These are phyloP conservation scores for Wilhelminamyces savonicus DNA, from an alignment of 805 yeast species.

Conservation along the genomic window DNA sequence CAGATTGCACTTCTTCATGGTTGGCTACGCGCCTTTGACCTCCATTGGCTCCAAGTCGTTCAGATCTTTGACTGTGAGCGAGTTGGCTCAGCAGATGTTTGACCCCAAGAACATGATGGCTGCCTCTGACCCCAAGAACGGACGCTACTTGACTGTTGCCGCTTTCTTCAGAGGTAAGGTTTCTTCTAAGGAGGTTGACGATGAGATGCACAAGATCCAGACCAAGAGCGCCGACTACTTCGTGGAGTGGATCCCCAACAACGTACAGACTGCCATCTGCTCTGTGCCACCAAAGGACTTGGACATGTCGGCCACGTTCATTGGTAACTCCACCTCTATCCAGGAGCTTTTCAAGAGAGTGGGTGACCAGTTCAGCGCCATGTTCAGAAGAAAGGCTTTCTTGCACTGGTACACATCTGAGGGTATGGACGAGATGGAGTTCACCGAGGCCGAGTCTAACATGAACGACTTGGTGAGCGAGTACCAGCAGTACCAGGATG, in stretches of 20 bases:
- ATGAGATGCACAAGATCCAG: conserved; percentile 82
- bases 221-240: conserved; percentile 75
- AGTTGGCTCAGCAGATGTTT: conserved; percentile 89
- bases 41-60: conserved; percentile 76
- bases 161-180: conserved; percentile 93
- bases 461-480: conserved; percentile 85
- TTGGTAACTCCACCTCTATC: conserved; percentile 89
- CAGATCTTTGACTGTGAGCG: conserved; percentile 81
- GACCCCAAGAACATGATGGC: conserved; percentile 95
- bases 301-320: conserved; percentile 87
- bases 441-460: conserved; percentile 89
- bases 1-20: conserved; percentile 92
- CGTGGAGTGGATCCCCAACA: conserved; percentile 95
- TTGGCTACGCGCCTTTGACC: conserved; percentile 89
- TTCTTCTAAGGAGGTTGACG: conserved; percentile 89
- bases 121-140: conserved; percentile 85
- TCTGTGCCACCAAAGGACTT: conserved; percentile 81
- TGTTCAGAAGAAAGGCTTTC: conserved; percentile 93
- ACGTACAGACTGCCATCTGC: conserved; percentile 91
- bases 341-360: conserved; percentile 87
- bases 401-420: conserved; percentile 94
- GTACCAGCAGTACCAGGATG: conserved; percentile 88
- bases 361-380: conserved; percentile 83
- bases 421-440: conserved; percentile 95
- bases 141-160: conserved; percentile 88